Base-by-base conservation (phyloP, 129 eudicot species). In the Escallonia herrerae region DNA sequence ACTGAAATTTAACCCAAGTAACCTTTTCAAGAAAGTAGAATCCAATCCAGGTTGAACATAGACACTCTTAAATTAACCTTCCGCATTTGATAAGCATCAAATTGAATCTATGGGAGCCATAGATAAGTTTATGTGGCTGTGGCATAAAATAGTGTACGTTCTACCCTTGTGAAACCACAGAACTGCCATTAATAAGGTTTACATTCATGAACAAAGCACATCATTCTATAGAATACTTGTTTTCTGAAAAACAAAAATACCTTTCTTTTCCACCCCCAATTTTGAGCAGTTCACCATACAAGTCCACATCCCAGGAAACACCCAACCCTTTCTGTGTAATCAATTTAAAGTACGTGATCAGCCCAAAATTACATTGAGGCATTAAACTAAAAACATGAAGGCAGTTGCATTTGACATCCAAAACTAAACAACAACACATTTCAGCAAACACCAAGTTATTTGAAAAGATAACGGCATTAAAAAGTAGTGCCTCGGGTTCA, bases 261-360 rank as follows among this genome's bases (percentile, higher is more conserved):
- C 99, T 94, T 79, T 94, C 99, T 76, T 94, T 94, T 74, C 99
- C 99, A 77, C 99, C 99, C 41, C 99, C 99, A 70, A 94, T 94
- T 81, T 94, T 86, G 74, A 94, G 97, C 81, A 94, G 72, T 76
- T 94, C 97, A 56, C 99, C 99, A 44, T 94, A 94, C 93, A 94
- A 84, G 69, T 94, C 95, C 49, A 86, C 97, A 73, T 86, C 99
- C 99, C 99, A 94, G 38, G 95, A 80, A 33, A 94, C 95, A 44
- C 97, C 99, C 77, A 94, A 71, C 56, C 81, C 97, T 66, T 70
- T 82, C 95, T 94, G 95, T 67, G 60, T 10, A 60, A 77, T 66
- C 76, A 76, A 77, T 72, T 59, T 48, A 56, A 55, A 67, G 22
- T 52, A 48, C n/a, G n/a, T 33, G 51, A 69, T 67, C 60, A 79